Evolutionary conservation across 768 basidiomycete species (phyloP), one percentile per base, ranked within the genome.

Genomic region (Kwoniella newhampshirensis): DNA sequence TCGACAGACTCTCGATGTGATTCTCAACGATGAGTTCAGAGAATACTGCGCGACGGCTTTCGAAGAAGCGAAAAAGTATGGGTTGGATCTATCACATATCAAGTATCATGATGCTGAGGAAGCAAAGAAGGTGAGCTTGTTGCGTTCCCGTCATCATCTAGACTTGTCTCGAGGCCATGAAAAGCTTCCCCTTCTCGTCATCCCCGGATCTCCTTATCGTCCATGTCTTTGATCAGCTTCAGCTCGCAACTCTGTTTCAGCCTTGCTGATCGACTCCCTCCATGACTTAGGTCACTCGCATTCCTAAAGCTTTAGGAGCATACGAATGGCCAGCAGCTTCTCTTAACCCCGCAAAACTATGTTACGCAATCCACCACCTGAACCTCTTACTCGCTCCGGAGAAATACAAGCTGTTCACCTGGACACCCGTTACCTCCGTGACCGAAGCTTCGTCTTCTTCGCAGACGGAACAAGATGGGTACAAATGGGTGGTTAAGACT

Each of bases 401-500:
- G 4, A 30, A 44, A 20, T 55, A 46, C 40, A 39, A 27, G 12
- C 15, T 55, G 28, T 55, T 41, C 44, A 47, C 53, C 12, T 44
- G 28, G 17, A 46, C 43, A 15, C 53, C 53, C 12, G 53, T 47
- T 18, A 47, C 25, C 3, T 3, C 27, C 30, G 53, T 55, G n/a
- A n/a, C 6, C 7, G n/a, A 42, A 42, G 17, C 39, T 11, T 6
- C 6, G 13, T 6, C 7, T 32, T 32, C 32, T 6, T n/a, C n/a
- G n/a, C n/a, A n/a, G n/a, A 8, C 32, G 5, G 17, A 9, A 2
- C 2, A 21, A 2, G 23, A 20, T n/a, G 25, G 8, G 13, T 26
- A 45, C 25, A 21, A 21, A 7, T 88, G 86, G 86, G 67, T 67
- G 0, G 71, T 88, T 15, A 62, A 70, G 3, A 92, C 90, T 0